Conservation (phyloP, 495 filamentous ascomycete genomes). For the Hypoxylon perforatum region DNA sequence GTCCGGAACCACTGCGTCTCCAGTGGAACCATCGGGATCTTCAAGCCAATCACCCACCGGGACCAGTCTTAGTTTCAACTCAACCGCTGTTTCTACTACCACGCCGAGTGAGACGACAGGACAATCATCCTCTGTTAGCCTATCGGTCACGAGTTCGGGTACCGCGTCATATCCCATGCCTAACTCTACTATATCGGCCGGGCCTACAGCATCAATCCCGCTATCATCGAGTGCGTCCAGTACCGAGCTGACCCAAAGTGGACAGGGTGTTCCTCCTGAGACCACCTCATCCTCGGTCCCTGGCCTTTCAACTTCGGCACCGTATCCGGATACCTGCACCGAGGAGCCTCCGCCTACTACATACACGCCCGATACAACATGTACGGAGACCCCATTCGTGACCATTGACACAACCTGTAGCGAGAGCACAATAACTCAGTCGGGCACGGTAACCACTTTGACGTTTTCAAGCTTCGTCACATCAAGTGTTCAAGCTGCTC, state of each 20-base stretch:
- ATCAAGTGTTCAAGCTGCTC: slow-evolving; percentile 12
- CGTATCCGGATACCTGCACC: slow-evolving; percentile 35
- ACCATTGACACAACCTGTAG: slow-evolving; percentile 42
- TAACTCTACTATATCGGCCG: slow-evolving; percentile 34
- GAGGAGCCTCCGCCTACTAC: slow-evolving; percentile 28
- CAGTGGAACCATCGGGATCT: slow-evolving; percentile 1
- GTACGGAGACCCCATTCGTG: slow-evolving; percentile 29
- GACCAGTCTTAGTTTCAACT: slow-evolving; percentile 22
- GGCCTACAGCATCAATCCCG: slow-evolving; percentile 11
- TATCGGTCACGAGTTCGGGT: slow-evolving; percentile 11
- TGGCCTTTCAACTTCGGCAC: background rate
- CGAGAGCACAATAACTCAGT: slow-evolving; percentile 38
- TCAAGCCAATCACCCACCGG: slow-evolving; percentile 1
- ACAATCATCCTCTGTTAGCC: slow-evolving; percentile 1
- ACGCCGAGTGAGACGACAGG: background rate
- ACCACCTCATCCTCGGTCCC: slow-evolving; percentile 14
- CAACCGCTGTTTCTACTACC: slow-evolving; percentile 11
- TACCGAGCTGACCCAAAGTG: slow-evolving; percentile 18
- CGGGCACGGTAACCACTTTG: slow-evolving; percentile 27
- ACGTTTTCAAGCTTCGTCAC: slow-evolving; percentile 19
- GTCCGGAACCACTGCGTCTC: background rate
- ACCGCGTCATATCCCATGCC: slow-evolving; percentile 29
- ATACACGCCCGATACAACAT: slow-evolving; percentile 41
- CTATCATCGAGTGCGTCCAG: background rate
- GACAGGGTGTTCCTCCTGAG: slow-evolving; percentile 19